Evolutionary conservation across 2,329 filamentous ascomycete genomes (phyloP), one percentile per base, ranked within the genome.

Genomic region (Diplodia intermedia): DNA sequence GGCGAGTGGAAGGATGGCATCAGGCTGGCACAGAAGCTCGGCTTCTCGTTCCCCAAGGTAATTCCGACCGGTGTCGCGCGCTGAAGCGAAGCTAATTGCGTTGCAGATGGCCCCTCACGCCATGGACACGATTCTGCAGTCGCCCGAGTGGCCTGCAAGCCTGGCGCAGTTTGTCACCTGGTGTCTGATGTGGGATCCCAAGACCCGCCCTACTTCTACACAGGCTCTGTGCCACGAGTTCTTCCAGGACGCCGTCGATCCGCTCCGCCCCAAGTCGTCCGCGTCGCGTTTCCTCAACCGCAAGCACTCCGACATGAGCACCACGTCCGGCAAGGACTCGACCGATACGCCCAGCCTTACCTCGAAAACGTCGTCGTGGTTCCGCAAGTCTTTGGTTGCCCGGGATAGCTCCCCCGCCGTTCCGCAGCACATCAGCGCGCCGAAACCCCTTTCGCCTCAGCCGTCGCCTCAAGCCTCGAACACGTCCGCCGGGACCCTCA

Each of bases 161-260:
- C 85, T 99, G 67, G 91, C 90, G 75, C 89, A 96, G 69, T 98
- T 99, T 76, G 95, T 99, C 69, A 99, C 95, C 18, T 97, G 93
- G 93, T 99, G 95, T 80, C 81, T 99, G 72, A 95, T 98, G 91
- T 99, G 95, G 95, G 95, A 99, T 79, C 95, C 95, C 12, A 96
- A 94, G 82, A 89, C 84, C 75, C 88, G 95, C 69, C 95, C 95
- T 54, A 98, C 94, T 4, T 97, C 94, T 1, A 89, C 91, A 0
- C 94, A 99, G 79, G 94, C 95, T n/a, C 82, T 99, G 72, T 91
- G 91, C 49, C 95, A 99, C 78, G 94, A 97, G 73, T 99, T 96
- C 80, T 99, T 99, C 75, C 80, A 86, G 40, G 95, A 98, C 81
- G 95, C 95, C 1, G 88, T 96, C 62, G 95, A 99, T 78, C 95